Conservation (phyloP, 1,139 yeast genomes). For the Pneumocystis canis region DNA sequence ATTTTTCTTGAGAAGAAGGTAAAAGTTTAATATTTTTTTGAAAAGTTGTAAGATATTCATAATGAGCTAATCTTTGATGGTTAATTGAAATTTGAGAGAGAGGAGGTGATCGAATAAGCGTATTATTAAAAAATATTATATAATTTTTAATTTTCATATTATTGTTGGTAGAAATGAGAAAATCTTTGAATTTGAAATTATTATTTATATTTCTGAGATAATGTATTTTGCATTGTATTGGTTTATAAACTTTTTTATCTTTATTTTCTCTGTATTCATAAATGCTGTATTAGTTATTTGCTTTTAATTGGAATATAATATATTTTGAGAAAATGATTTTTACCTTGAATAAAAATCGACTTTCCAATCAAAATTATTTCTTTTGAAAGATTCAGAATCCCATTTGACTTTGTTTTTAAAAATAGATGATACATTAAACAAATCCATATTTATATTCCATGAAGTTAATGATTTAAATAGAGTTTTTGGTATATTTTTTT, state of each 20-base stretch:
- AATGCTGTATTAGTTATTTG: neutral
- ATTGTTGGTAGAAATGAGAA: neutral
- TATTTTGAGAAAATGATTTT: neutral
- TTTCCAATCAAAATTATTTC: neutral
- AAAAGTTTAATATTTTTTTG: neutral
- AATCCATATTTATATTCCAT: neutral
- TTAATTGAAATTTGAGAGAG: neutral
- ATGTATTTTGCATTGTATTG: neutral
- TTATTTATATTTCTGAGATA: neutral
- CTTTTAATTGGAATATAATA: neutral
- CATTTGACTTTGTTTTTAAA: neutral
- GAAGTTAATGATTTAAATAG: neutral
- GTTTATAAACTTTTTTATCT: neutral
- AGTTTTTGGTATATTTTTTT: neutral
- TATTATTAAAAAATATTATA: neutral
- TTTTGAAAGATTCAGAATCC: neutral
- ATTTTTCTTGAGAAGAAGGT: neutral
- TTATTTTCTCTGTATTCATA: neutral
- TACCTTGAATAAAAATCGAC: neutral
- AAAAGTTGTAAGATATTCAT: neutral
- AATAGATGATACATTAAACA: neutral
- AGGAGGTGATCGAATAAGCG: neutral
- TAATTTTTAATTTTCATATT: neutral
- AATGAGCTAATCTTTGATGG: neutral
- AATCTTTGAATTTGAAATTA: neutral